phyloP scores from a whole-genome alignment of 495 filamentous ascomycete species.

The Lophiotrema nucula region DNA sequence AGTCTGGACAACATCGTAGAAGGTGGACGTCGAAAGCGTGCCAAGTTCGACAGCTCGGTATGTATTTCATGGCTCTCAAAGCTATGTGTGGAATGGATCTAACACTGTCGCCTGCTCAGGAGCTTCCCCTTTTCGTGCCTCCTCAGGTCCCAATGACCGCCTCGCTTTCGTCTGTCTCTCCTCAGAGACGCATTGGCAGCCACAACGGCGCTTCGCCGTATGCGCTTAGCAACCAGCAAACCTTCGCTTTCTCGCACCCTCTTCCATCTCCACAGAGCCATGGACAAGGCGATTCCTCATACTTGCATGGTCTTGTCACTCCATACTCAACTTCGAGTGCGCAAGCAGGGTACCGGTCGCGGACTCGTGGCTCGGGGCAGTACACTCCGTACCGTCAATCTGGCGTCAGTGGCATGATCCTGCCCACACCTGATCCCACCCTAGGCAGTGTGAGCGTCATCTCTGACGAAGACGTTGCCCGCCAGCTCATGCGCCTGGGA shows the following conservation, averaged over 20 bases:
- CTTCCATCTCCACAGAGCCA: constrained; percentile 79
- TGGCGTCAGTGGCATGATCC: constrained; percentile 50
- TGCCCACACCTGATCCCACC: constrained; percentile 92
- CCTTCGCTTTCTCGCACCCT: constrained; percentile 67
- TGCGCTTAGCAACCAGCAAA: constrained; percentile 66
- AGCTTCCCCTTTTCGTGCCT: constrained; percentile 90
- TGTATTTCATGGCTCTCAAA: constrained; percentile 44
- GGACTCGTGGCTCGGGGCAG: constrained; percentile 55
- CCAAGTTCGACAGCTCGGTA: constrained; percentile 97
- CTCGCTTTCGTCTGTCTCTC: constrained; percentile 89
- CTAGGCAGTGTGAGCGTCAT: constrained; percentile 79
- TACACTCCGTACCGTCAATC: constrained; percentile 47
- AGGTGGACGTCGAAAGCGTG: constrained; percentile 88
- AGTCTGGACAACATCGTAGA: constrained; percentile 97
- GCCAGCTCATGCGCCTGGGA: constrained; percentile 93
- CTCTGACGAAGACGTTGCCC: constrained; percentile 95
- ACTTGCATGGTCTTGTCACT: constrained; percentile 48
- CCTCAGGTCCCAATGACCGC: constrained; percentile 85
- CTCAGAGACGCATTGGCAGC: constrained; percentile 70
- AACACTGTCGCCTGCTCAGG: constrained; percentile 52
- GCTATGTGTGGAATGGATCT: background rate
- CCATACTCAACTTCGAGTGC: constrained; percentile 56
- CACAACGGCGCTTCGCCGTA: constrained; percentile 67
- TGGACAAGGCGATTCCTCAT: constrained; percentile 52
- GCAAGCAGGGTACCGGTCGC: constrained; percentile 62